Evolutionary conservation across 768 basidiomycete genomes (phyloP).

Genomic region (Pulveroboletus ravenelii): DNA sequence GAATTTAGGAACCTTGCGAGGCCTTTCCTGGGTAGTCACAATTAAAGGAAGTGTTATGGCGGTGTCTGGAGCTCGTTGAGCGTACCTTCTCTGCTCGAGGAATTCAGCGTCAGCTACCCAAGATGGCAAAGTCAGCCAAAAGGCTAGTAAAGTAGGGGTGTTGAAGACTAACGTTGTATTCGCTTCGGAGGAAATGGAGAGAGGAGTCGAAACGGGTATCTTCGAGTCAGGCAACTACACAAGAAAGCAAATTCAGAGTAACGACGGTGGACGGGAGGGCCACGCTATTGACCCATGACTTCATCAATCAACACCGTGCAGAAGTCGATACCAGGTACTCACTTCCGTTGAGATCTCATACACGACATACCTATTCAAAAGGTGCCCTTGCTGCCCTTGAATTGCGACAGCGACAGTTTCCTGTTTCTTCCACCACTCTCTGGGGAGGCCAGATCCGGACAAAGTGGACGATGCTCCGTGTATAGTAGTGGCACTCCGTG

Average conservation of each 20-base stretch:
- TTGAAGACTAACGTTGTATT: slow-evolving; percentile 64
- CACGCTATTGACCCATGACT: slow-evolving; percentile 40
- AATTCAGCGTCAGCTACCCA: slow-evolving; percentile 79
- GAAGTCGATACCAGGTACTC: slow-evolving; percentile 26
- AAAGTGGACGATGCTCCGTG: slow-evolving; percentile 54
- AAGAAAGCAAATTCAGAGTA: slow-evolving; percentile 94
- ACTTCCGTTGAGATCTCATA: slow-evolving; percentile 81
- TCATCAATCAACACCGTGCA: slow-evolving; percentile 9
- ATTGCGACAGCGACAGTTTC: slow-evolving; percentile 68
- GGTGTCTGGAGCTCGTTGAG: neutral
- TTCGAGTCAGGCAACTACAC: slow-evolving; percentile 77
- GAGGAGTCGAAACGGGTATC: slow-evolving; percentile 93
- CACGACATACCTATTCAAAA: slow-evolving; percentile 80
- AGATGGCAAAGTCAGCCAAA: slow-evolving; percentile 4
- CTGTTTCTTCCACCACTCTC: slow-evolving; percentile 85
- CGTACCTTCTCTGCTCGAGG: slow-evolving; percentile 81
- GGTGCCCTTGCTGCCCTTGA: slow-evolving; percentile 87
- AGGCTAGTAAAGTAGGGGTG: neutral
- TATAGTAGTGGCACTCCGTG: slow-evolving; percentile 21
- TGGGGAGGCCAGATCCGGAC: slow-evolving; percentile 66
- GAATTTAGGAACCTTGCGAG: slow-evolving; percentile 76
- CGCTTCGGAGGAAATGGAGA: slow-evolving; percentile 88
- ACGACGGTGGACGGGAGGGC: slow-evolving; percentile 68
- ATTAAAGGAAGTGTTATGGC: neutral
- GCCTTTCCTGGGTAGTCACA: slow-evolving; percentile 54